phyloP scores from a whole-genome alignment of 1,139 yeast genomes.

The Scheffersomyces titani region DNA sequence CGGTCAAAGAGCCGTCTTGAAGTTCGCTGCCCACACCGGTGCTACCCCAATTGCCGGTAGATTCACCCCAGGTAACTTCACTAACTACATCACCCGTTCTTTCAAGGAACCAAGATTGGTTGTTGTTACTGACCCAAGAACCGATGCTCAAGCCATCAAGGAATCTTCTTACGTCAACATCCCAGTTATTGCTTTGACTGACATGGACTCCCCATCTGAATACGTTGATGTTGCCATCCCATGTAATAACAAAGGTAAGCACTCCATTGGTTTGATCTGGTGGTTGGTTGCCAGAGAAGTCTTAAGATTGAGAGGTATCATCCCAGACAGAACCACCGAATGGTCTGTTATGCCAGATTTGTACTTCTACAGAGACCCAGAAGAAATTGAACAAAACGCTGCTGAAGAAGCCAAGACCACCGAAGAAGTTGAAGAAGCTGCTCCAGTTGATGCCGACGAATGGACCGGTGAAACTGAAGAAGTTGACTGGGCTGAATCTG shows the following conservation, averaged over 20 bases:
- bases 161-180: constrained; percentile 99
- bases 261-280: constrained; percentile 99
- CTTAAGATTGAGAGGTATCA: constrained; percentile 97
- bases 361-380: constrained; percentile 99
- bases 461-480: constrained; percentile 63
- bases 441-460: constrained; percentile 54
- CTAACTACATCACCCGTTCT: constrained; percentile 99
- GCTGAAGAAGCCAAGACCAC: constrained; percentile 62
- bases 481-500: constrained; percentile 63
- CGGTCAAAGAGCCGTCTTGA: constrained; percentile 99
- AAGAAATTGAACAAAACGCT: constrained; percentile 90
- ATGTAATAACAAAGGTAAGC: constrained; percentile 99
- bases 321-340: constrained; percentile 94
- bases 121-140: constrained; percentile 99
- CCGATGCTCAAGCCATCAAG: constrained; percentile 99
- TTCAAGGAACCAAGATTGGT: constrained; percentile 99
- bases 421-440: constrained; percentile 53
- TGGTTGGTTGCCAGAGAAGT: constrained; percentile 99
- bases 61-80: constrained; percentile 99
- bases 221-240: constrained; percentile 99
- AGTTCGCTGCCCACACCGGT: constrained; percentile 99
- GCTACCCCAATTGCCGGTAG: constrained; percentile 99
- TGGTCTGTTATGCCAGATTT: constrained; percentile 99
- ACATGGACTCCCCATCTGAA: constrained; percentile 98
- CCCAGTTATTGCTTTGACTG: constrained; percentile 99